These are phyloP conservation scores for Tylopilus rubrobrunneus DNA, from an alignment of 768 basidiomycete species.

Conservation along the genomic window DNA sequence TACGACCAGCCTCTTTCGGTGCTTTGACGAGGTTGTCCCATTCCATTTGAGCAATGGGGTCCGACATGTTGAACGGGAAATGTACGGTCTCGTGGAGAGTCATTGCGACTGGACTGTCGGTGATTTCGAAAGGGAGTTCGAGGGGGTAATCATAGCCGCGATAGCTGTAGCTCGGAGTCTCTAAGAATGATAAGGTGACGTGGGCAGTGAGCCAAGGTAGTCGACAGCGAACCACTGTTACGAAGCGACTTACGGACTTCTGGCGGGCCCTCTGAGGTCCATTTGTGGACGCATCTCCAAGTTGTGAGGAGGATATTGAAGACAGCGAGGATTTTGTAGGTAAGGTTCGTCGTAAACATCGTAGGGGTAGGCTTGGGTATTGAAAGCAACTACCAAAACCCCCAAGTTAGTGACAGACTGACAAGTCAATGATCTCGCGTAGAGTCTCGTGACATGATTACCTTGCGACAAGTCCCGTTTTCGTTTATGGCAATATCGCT, in stretches of 20 bases:
- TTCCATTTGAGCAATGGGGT: slow-evolving; percentile 4
- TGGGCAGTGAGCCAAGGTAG: neutral
- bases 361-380: neutral
- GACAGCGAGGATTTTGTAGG: neutral
- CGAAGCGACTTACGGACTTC: neutral
- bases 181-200: neutral
- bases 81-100: slow-evolving; percentile 14
- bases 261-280: neutral
- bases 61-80: slow-evolving; percentile 4
- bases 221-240: neutral
- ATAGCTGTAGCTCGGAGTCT: slow-evolving; percentile 3
- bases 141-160: slow-evolving; percentile 11
- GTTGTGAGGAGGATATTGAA: slow-evolving; percentile 4
- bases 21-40: slow-evolving; percentile 9
- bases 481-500: neutral
- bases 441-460: too few species aligned
- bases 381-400: too few species aligned
- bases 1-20: slow-evolving; percentile 6
- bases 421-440: too few species aligned
- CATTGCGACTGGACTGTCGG: slow-evolving; percentile 7
- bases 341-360: neutral
- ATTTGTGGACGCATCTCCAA: slow-evolving; percentile 1
- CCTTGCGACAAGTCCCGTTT: too few species aligned
- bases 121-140: neutral
- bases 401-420: too few species aligned